A percentile compares a stretch with the other conserved stretches of the same genome.
Conservation (phyloP, 2,329 filamentous ascomycete species). For the Erysiphe pulchra region DNA sequence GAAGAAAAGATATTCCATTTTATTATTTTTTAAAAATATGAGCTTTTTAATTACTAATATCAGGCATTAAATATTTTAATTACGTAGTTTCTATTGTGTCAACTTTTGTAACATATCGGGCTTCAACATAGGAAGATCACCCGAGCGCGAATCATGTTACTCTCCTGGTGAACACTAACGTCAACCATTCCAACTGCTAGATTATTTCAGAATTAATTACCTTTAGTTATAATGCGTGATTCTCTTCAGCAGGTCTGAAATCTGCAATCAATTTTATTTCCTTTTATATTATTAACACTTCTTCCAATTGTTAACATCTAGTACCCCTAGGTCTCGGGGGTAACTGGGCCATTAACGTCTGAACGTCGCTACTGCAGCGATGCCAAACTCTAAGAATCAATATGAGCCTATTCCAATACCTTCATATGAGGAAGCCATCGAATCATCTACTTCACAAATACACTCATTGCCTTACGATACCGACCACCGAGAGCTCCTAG, state of each 20-base stretch:
- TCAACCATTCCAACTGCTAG: slow-evolving; percentile 1
- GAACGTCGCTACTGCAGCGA: slow-evolving; percentile 1
- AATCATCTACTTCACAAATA: slow-evolving; percentile 32
- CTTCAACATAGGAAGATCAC: neutral
- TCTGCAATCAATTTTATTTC: neutral
- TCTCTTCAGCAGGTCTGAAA: slow-evolving; percentile 10
- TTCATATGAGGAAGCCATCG: slow-evolving; percentile 58
- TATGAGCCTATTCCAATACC: slow-evolving; percentile 49
- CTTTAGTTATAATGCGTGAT: slow-evolving; percentile 4
- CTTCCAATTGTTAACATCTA: neutral
- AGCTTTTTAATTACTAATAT: too few species aligned
- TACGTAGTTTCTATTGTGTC: too few species aligned
- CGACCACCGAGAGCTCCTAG: slow-evolving; percentile 45
- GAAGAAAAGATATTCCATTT: too few species aligned
- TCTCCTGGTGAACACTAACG: neutral
- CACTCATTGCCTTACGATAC: slow-evolving; percentile 34
- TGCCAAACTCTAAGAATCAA: slow-evolving; percentile 26
- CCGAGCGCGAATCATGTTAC: slow-evolving; percentile 2
- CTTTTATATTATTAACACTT: neutral
- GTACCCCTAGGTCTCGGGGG: neutral
- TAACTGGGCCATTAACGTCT: neutral
- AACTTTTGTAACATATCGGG: neutral
- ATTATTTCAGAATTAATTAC: slow-evolving; percentile 3
- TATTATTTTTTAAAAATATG: too few species aligned
- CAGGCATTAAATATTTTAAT: too few species aligned